Evolutionary conservation across 305 asterid species (phyloP).

Genomic region (Fraxinus baroniana): DNA sequence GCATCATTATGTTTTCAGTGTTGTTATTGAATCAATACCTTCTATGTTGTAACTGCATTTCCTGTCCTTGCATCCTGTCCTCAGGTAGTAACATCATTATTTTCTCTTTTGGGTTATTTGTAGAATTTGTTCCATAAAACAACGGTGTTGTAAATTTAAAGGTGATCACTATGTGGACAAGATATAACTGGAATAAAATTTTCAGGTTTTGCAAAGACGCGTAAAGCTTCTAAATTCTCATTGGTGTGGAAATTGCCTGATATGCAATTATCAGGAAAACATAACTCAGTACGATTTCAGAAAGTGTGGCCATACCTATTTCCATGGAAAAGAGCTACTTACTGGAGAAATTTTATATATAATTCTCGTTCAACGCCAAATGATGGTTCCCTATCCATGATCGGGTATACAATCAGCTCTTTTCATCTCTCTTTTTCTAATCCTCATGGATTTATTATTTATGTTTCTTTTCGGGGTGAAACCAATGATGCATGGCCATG

Average conservation of each 20-base stretch:
- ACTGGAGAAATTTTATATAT: conserved; percentile 50
- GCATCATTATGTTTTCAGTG: conserved; percentile 5
- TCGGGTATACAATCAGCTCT: conserved; percentile 48
- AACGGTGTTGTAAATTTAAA: background rate
- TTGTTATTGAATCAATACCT: background rate
- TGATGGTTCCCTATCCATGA: conserved; percentile 34
- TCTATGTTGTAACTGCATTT: conserved; percentile 1
- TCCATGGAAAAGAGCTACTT: conserved; percentile 72
- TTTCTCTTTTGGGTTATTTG: background rate
- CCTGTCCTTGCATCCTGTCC: conserved; percentile 1
- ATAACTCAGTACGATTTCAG: conserved; percentile 39
- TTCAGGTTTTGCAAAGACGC: conserved; percentile 49
- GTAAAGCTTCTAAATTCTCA: conserved; percentile 48
- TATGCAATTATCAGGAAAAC: conserved; percentile 46
- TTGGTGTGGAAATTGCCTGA: conserved; percentile 77
- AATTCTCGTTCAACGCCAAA: conserved; percentile 41
- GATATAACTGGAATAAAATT: background rate
- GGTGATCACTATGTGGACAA: background rate
- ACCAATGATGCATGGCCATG: conserved; percentile 23
- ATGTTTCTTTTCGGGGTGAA: conserved; percentile 7
- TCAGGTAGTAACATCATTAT: background rate
- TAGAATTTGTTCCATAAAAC: background rate
- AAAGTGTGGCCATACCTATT: conserved; percentile 52
- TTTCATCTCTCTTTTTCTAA: conserved; percentile 16
- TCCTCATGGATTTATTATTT: conserved; percentile 16